Percentiles rank a stretch among this genome's conserved stretches.
Evolutionary conservation across 1,284 basidiomycete species (phyloP).

Genomic region (Ceratobasidium papillatum): DNA sequence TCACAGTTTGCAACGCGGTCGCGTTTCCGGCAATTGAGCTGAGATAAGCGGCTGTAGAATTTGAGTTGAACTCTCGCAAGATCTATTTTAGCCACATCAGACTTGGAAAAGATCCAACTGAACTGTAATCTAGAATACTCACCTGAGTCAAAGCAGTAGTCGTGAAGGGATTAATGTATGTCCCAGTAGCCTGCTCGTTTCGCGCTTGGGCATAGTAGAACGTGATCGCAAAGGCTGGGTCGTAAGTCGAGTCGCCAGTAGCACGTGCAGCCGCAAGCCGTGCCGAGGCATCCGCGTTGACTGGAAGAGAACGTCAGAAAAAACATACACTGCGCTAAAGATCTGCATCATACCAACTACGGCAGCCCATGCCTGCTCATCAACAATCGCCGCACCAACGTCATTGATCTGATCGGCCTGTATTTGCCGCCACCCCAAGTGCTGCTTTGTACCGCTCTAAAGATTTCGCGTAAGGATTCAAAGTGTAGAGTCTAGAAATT

Average conservation of each 20-base stretch:
- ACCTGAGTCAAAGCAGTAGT: constrained; percentile 45
- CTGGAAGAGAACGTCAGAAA: constrained; percentile 44
- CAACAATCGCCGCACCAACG: too few relatives aligned
- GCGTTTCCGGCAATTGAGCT: constrained; percentile 51
- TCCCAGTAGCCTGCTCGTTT: constrained; percentile 51
- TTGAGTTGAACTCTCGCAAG: constrained; percentile 47
- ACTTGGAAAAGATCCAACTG: too few relatives aligned
- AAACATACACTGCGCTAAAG: too few relatives aligned
- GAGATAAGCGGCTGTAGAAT: constrained; percentile 49
- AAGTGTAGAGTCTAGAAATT: too few relatives aligned
- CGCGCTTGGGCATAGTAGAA: constrained; percentile 53
- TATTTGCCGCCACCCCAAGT: too few relatives aligned
- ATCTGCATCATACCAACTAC: too few relatives aligned
- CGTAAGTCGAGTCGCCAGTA: constrained; percentile 51
- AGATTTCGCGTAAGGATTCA: too few relatives aligned
- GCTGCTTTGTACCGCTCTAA: too few relatives aligned
- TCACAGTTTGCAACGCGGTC: constrained; percentile 55
- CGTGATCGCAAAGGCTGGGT: constrained; percentile 51
- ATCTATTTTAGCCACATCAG: too few relatives aligned
- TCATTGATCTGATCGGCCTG: too few relatives aligned
- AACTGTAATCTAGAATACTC: too few relatives aligned
- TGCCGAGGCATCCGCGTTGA: constrained; percentile 50
- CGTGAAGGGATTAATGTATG: constrained; percentile 51
- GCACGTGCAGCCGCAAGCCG: constrained; percentile 50
- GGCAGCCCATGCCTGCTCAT: too few relatives aligned